phyloP scores from a whole-genome alignment of 2,329 filamentous ascomycete species.

The Ceratocystis cacaofunesta region DNA sequence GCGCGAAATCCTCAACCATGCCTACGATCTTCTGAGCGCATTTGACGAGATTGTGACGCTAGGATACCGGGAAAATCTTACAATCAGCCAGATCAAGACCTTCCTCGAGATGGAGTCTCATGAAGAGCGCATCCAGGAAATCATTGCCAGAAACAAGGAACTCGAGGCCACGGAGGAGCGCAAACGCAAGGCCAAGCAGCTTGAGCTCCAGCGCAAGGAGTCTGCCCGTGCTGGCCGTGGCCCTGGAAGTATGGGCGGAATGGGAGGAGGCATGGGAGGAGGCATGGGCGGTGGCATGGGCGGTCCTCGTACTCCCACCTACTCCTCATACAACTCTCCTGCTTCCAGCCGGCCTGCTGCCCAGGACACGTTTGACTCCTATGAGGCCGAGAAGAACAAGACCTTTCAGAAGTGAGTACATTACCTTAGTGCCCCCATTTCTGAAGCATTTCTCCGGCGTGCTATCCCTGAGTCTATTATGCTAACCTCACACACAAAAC shows the following conservation, averaged over 20 bases:
- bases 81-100: conserved; percentile 93
- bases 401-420: conserved; percentile 55
- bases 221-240: conserved; percentile 61
- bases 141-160: conserved; percentile 95
- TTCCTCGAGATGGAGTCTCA: conserved; percentile 99
- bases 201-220: conserved; percentile 98
- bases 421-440: neutral
- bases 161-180: conserved; percentile 95
- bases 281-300: conserved; percentile 9
- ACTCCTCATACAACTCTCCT: conserved; percentile 62
- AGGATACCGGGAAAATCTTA: conserved; percentile 91
- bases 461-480: neutral
- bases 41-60: conserved; percentile 95
- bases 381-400: conserved; percentile 97
- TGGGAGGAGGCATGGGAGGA: conserved; percentile 16
- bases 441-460: neutral
- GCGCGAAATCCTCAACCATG: conserved; percentile 84
- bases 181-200: conserved; percentile 95
- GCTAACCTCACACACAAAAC: conserved; percentile 14
- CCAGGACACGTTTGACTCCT: conserved; percentile 76
- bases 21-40: conserved; percentile 87
- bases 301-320: conserved; percentile 61
- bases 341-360: conserved; percentile 39
- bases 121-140: conserved; percentile 97
- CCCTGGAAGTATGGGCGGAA: conserved; percentile 23